Percentiles rank a stretch among this genome's conserved stretches.
These are phyloP conservation scores for Prasinococcaceae sp. DNA, from an alignment of 139 green algal genomes.

Conservation along the genomic window DNA sequence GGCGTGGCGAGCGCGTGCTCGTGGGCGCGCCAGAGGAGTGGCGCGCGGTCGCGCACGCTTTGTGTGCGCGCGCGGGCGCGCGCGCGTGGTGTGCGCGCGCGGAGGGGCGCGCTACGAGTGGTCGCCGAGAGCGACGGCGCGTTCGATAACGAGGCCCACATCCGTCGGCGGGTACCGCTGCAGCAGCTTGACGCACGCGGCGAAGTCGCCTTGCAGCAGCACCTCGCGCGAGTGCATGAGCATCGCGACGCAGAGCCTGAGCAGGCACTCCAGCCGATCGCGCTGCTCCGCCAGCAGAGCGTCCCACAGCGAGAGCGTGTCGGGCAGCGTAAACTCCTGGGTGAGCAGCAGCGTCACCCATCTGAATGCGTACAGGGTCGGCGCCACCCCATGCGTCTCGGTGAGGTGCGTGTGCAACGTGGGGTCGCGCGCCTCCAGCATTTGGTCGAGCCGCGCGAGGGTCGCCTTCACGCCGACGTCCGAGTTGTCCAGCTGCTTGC, in stretches of 20 bases:
- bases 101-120: too few species aligned
- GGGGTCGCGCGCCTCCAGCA: slow-evolving; percentile 39
- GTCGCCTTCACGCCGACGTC: slow-evolving; percentile 65
- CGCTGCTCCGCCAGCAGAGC: slow-evolving; percentile 10
- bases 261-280: slow-evolving; percentile 29
- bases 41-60: too few species aligned
- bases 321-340: slow-evolving; percentile 76
- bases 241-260: slow-evolving; percentile 75
- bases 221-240: slow-evolving; percentile 45
- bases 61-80: too few species aligned
- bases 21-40: too few species aligned
- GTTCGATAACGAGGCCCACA: slow-evolving; percentile 9
- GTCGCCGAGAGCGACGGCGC: too few species aligned
- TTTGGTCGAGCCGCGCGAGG: slow-evolving; percentile 43
- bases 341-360: slow-evolving; percentile 84
- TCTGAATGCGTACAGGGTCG: slow-evolving; percentile 87
- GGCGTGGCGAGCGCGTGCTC: too few species aligned
- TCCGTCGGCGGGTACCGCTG: slow-evolving; percentile 55
- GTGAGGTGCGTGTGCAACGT: slow-evolving; percentile 44
- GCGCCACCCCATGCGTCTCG: slow-evolving; percentile 47
- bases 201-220: slow-evolving; percentile 74
- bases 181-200: slow-evolving; percentile 74
- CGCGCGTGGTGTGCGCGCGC: too few species aligned
- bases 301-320: slow-evolving; percentile 65
- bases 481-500: slow-evolving; percentile 82